Evolutionary conservation across 768 basidiomycete genomes (phyloP).

Genomic region (Pleurotus giganteus): DNA sequence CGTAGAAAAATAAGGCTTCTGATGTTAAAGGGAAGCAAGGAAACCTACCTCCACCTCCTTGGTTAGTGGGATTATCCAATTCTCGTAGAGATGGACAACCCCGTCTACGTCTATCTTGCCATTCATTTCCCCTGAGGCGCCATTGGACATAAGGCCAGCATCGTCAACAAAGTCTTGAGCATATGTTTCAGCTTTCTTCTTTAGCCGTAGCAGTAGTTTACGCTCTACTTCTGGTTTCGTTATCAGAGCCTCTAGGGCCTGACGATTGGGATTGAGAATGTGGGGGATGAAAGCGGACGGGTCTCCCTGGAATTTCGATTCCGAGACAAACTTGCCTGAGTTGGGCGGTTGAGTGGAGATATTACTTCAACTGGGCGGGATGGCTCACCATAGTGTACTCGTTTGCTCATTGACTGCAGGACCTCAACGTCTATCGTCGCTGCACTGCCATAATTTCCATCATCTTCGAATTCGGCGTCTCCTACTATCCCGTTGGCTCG

Average conservation of each 20-base stretch:
- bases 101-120: conserved; percentile 89
- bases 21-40: not conserved
- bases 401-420: conserved; percentile 96
- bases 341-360: not conserved
- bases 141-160: conserved; percentile 44
- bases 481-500: conserved; percentile 65
- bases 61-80: conserved; percentile 94
- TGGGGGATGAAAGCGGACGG: conserved; percentile 91
- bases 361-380: not conserved
- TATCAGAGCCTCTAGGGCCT: conserved; percentile 81
- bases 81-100: conserved; percentile 91
- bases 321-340: conserved; percentile 97
- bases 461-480: conserved; percentile 78
- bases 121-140: conserved; percentile 37
- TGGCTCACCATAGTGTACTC: conserved; percentile 91
- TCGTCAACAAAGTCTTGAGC: conserved; percentile 79
- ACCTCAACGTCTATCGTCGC: conserved; percentile 95
- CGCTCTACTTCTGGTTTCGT: conserved; percentile 97
- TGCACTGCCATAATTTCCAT: conserved; percentile 96
- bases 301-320: conserved; percentile 89
- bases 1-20: not conserved
- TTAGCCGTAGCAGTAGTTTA: conserved; percentile 76
- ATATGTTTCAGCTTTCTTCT: conserved; percentile 77
- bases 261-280: conserved; percentile 75
- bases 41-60: conserved; percentile 92